Percentiles rank a stretch among this genome's conserved stretches.
phyloP scores from a whole-genome alignment of 1,139 yeast genomes.

The Scheffersomyces lignicola region DNA sequence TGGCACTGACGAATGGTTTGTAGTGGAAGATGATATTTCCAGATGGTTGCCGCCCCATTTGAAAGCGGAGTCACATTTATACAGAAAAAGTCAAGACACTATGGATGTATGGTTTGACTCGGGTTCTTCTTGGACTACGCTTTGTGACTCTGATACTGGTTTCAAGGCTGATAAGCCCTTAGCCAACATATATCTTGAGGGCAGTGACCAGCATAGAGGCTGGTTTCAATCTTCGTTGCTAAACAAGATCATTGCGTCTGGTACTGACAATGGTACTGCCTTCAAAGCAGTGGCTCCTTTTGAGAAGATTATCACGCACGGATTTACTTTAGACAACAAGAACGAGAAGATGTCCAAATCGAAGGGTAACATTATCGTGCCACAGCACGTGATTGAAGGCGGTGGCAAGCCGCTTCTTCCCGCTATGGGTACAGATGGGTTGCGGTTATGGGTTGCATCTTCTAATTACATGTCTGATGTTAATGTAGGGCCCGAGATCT shows the following conservation, averaged over 20 bases:
- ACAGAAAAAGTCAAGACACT: slow-evolving; percentile 76
- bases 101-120: slow-evolving; percentile 99
- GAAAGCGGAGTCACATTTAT: slow-evolving; percentile 38
- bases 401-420: slow-evolving; percentile 56
- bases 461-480: slow-evolving; percentile 84
- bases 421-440: slow-evolving; percentile 86
- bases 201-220: slow-evolving; percentile 97
- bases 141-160: slow-evolving; percentile 29
- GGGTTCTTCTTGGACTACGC: slow-evolving; percentile 87
- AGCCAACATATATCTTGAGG: slow-evolving; percentile 87
- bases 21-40: slow-evolving; percentile 46
- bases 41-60: slow-evolving; percentile 69
- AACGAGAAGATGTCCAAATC: slow-evolving; percentile 95
- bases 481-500: slow-evolving; percentile 67
- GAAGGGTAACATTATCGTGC: slow-evolving; percentile 77
- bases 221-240: slow-evolving; percentile 96
- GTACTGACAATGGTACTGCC: slow-evolving; percentile 21
- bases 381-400: slow-evolving; percentile 68
- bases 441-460: slow-evolving; percentile 89
- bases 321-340: slow-evolving; percentile 83
- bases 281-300: slow-evolving; percentile 66
- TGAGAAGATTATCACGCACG: slow-evolving; percentile 81
- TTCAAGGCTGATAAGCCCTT: slow-evolving; percentile 29
- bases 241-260: slow-evolving; percentile 65
- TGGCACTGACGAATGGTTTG: slow-evolving; percentile 85